Base-by-base conservation (phyloP, 108 stramenopile genomes). In the Bacterosira constricta region DNA sequence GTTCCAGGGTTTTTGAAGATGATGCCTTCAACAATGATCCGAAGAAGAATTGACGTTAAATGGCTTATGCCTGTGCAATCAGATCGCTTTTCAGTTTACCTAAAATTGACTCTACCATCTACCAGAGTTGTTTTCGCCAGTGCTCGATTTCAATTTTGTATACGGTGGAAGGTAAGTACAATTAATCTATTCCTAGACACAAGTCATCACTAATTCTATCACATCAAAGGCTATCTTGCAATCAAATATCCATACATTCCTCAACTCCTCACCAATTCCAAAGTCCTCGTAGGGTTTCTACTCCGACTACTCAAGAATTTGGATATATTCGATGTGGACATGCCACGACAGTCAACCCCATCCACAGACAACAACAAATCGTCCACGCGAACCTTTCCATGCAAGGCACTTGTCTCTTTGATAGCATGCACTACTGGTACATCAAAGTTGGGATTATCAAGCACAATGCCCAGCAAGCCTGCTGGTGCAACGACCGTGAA, bases 391-490 rank as follows among this genome's bases (percentile, higher is more conserved):
- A 95, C 88, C 27, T 67, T 73, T 17, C 88, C 88, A 11, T 83
- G 57, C 65, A 95, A 64, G 5, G 90, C 79, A 66, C 88, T 89
- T 21, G 87, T 80, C 17, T 90, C 87, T 67, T 93, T 92, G 61
- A 95, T 91, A 7, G 90, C 91, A 55, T 92, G 89, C 30, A 95
- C 94, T 3, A 91, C 58, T 0, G 94, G 94, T 7, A 87, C 67
- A 17, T 83, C 85, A 7, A 86, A 87, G 27, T 79, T 79, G 13
- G 91, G 90, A 31, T 92, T 93, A 42, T 95, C 91, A 66, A 95
- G 88, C 7, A 95, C 94, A 74, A 95, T 87, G 2, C 94, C 94
- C 41, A 95, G 71, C 60, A 88, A 91, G 29, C 94, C 94, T 42
- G 69, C 39, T 1, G 82, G 82, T 25, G 77, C 77, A 12, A 79